A percentile compares a stretch with the other conserved stretches of the same genome.
These are phyloP conservation scores for Nicotiana rustica DNA, from an alignment of 305 asterid genomes.

Conservation along the genomic window DNA sequence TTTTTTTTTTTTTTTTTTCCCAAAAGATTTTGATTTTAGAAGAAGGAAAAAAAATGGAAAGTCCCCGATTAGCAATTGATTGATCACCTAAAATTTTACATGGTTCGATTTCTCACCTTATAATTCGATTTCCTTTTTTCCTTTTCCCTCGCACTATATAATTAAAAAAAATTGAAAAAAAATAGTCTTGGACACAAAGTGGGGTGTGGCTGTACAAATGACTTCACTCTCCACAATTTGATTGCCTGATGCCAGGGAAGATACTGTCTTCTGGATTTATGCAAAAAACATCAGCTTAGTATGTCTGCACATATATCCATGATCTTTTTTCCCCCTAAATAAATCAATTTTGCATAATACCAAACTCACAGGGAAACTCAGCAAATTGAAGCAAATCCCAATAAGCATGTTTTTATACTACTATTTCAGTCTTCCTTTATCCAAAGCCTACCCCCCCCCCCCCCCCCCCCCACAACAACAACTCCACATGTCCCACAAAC, in stretches of 20 bases:
- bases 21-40: background rate
- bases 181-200: background rate
- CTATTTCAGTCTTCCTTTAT: background rate
- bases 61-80: background rate
- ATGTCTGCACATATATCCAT: slow-evolving; percentile 16
- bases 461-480: background rate
- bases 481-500: background rate
- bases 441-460: slow-evolving; percentile 38
- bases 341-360: slow-evolving; percentile 31
- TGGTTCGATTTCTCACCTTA: no score
- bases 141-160: no score
- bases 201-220: background rate
- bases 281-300: background rate
- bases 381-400: slow-evolving; percentile 62
- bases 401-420: slow-evolving; percentile 50
- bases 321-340: background rate
- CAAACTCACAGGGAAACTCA: slow-evolving; percentile 49
- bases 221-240: background rate
- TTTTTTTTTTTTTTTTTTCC: no score
- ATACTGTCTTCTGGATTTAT: slow-evolving; percentile 34
- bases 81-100: no score
- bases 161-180: background rate
- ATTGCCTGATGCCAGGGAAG: slow-evolving; percentile 3
- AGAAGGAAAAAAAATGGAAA: background rate
- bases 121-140: no score